Evolutionary conservation across 1,139 yeast genomes (phyloP), one percentile per base, ranked within the genome.

Genomic region (Candida glucosophila): DNA sequence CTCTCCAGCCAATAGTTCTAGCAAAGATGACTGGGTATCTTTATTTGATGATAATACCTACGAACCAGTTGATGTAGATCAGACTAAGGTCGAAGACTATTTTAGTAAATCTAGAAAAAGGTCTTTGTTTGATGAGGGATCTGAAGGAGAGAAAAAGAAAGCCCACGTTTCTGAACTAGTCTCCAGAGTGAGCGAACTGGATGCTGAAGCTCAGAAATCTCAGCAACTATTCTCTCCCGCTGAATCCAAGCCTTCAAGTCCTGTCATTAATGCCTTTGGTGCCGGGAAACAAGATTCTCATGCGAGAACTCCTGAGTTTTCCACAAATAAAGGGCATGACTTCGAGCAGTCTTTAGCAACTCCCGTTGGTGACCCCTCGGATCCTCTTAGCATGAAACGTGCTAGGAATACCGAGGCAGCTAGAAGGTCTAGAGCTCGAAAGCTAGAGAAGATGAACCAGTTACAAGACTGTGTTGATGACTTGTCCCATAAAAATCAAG

Each of bases 341-440:
- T 67, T 74, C 32, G 43, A 58, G 22, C 78, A 52, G 31, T 63
- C 83, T 10, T 67, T 86, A 49, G 66, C 71, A 35, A 95, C 95
- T 9, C 67, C 81, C 30, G 63, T 64, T 30, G 56, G 76, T 29
- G 69, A 64, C 19, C 60, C 67, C 19, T 53, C 51, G 28, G 95
- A 86, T 54, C 74, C 78, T 13, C 71, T 69, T 31, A 72, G 85
- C 27, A 49, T 82, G 45, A 83, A 88, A 53, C 76, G 98, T 46
- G 96, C 96, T 21, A 76, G 88, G 53, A 88, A 88, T 65, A 88
- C 97, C 14, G 95, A 86, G 52, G 96, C 97, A 34, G 97, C 97
- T 10, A 76, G 97, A 55, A 72, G 96, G 49, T 85, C 96, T 22
- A 71, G 97, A 43, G 95, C 95, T 21, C 76, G 95, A 56, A 85